phyloP scores from a whole-genome alignment of 371 early-diverging fungal species.

The Synchytrium microbalum region DNA sequence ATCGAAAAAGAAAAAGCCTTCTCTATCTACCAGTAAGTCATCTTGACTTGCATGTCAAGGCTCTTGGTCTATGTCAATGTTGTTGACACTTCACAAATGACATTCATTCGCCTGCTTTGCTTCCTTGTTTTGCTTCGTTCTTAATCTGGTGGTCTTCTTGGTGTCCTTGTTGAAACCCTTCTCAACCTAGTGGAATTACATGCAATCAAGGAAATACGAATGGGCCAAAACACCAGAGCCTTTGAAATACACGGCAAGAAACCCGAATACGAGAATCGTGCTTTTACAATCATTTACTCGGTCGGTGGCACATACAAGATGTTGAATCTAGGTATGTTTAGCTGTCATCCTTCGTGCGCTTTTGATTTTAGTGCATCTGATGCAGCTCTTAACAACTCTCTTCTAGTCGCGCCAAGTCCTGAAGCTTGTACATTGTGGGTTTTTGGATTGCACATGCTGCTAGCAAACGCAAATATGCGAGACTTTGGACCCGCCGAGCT shows the following conservation, averaged over 20 bases:
- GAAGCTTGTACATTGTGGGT: conserved; percentile 37
- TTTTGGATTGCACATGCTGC: conserved; percentile 33
- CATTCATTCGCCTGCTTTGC: conserved; percentile 4
- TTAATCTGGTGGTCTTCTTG: conserved; percentile 8
- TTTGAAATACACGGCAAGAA: conserved; percentile 36
- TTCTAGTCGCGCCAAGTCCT: conserved; percentile 31
- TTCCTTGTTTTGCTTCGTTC: conserved; percentile 1
- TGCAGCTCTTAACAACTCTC: conserved; percentile 1
- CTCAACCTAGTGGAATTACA: conserved; percentile 29
- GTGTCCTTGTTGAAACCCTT: conserved; percentile 1
- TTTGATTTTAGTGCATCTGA: not conserved
- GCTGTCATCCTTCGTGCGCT: not conserved
- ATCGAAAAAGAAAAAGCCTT: conserved; percentile 32
- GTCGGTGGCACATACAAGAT: conserved; percentile 33
- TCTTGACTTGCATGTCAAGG: not conserved
- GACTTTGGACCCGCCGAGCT: not conserved
- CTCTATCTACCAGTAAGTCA: conserved; percentile 15
- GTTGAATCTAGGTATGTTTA: conserved; percentile 33
- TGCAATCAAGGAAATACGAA: conserved; percentile 35
- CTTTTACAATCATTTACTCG: conserved; percentile 40
- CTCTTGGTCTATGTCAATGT: not conserved
- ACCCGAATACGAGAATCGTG: conserved; percentile 27
- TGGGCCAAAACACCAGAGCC: conserved; percentile 41
- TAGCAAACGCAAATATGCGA: conserved; percentile 12
- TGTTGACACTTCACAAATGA: too few relatives aligned